A percentile compares a stretch with the other conserved stretches of the same genome.
These are phyloP conservation scores for Cladobotryum protrusum DNA, from an alignment of 2,329 filamentous ascomycete species.

Conservation along the genomic window DNA sequence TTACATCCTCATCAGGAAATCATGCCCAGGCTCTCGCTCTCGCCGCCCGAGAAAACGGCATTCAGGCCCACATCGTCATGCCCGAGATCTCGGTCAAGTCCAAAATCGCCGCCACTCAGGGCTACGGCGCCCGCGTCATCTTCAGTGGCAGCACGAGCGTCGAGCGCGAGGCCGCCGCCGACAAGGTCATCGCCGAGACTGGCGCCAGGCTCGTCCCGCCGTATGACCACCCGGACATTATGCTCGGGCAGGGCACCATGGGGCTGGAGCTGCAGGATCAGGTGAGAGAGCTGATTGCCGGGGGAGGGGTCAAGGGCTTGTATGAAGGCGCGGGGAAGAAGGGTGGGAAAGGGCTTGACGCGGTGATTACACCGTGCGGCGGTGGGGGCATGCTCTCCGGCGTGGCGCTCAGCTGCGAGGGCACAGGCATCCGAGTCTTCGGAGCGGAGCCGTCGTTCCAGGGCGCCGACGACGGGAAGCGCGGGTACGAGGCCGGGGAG, in stretches of 20 bases:
- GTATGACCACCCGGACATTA: conserved; percentile 87
- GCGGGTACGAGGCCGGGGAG: conserved; percentile 58
- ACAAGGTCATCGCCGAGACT: conserved; percentile 61
- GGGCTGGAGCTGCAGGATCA: conserved; percentile 78
- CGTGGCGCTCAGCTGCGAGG: conserved; percentile 67
- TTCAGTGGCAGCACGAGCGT: conserved; percentile 75
- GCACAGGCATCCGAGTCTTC: conserved; percentile 70
- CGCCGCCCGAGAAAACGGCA: conserved; percentile 64
- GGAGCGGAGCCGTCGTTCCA: conserved; percentile 79
- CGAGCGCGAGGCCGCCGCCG: conserved; percentile 74
- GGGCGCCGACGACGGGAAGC: conserved; percentile 75
- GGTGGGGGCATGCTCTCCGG: conserved; percentile 86
- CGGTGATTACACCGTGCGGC: conserved; percentile 75
- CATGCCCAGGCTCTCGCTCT: conserved; percentile 90
- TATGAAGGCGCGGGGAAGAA: conserved; percentile 10
- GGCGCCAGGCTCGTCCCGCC: conserved; percentile 78
- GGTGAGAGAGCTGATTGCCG: conserved; percentile 47
- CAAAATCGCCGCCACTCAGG: conserved; percentile 77
- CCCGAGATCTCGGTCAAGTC: conserved; percentile 75
- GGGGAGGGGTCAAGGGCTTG: conserved; percentile 11
- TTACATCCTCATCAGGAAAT: conserved; percentile 57
- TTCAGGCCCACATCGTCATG: conserved; percentile 89
- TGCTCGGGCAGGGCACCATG: conserved; percentile 88
- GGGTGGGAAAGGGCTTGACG: conserved; percentile 43
- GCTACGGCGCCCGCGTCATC: conserved; percentile 70